Base-by-base conservation (phyloP, 2,329 filamentous ascomycete genomes). In the Phyllosticta citribraziliensis region DNA sequence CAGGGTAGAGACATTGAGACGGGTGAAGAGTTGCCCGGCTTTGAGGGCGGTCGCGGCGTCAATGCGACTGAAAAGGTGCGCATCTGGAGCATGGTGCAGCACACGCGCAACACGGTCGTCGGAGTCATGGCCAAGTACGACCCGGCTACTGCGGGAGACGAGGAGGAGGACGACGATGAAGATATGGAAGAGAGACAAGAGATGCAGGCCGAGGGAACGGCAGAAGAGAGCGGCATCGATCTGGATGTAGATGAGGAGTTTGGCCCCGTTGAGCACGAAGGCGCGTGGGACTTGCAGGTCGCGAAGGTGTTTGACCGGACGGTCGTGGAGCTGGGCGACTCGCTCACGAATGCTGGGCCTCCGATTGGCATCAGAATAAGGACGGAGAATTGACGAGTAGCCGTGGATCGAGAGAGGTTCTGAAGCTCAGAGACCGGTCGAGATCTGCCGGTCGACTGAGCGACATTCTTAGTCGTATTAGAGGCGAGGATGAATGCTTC, bases 1-100 rank as follows among this genome's bases (percentile, higher is more conserved):
- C 76, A 79, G 24, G 88, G 88, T 3, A 75, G 81, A 62, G 85
- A 96, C 68, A 74, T 85, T 3, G 82, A 86, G 14, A 86, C 86
- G 0, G 81, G 82, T 0, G 83, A 86, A 50, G 68, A 77, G 0
- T 76, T 96, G 1, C 86, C 89, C 0, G 90, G 91, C 0, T 91
- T 92, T 64, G 83, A 85, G 65, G 79, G 77, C 6, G 82, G 82
- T 0, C 76, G 80, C 5, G 75, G 75, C 9, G 87, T 89, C 0
- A 87, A 89, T 78, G 91, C 86, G 19, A 93, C 89, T 0, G 91
- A 97, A 72, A 96, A 94, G 80, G 91, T 97, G 8, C 83, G 93
- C 51, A 88, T 92, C 65, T 88, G 89, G 69, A 89, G 89, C 68
- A 77, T 95, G 30, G 88, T 91, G 0, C 89, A 95, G 70, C 83